Evolutionary conservation across 2,329 filamentous ascomycete genomes (phyloP).

Genomic region (Colletotrichum sp.): DNA sequence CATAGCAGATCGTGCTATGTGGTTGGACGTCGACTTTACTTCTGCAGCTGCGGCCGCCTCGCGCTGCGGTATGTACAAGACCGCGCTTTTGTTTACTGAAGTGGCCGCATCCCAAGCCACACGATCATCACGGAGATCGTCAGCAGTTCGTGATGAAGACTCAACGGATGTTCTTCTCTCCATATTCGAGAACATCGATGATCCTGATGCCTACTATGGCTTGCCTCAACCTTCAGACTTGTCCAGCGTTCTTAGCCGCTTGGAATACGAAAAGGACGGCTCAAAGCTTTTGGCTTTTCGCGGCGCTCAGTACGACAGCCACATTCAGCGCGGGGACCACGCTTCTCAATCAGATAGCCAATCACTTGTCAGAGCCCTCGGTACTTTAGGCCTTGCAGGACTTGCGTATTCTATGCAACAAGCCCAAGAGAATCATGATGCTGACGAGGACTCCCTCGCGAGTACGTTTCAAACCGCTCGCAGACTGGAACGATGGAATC

Average conservation of each 20-base stretch:
- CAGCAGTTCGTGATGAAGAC: conserved; percentile 55
- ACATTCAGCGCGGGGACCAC: conserved; percentile 68
- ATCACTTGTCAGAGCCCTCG: conserved; percentile 78
- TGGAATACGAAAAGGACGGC: conserved; percentile 90
- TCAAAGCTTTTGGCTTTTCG: conserved; percentile 88
- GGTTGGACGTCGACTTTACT: conserved; percentile 84
- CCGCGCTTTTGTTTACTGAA: conserved; percentile 84
- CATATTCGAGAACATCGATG: conserved; percentile 92
- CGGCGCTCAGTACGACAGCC: conserved; percentile 88
- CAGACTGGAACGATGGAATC: conserved; percentile 89
- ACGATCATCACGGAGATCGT: conserved; percentile 71
- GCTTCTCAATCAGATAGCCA: conserved; percentile 65
- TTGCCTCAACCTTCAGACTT: conserved; percentile 80
- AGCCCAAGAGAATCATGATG: conserved; percentile 65
- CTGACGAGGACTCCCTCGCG: conserved; percentile 65
- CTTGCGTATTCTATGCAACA: conserved; percentile 82
- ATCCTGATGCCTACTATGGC: conserved; percentile 96
- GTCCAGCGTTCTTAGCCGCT: conserved; percentile 76
- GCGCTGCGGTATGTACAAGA: conserved; percentile 84
- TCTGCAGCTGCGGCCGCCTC: conserved; percentile 75
- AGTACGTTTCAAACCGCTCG: conserved; percentile 81
- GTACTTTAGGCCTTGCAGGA: conserved; percentile 82
- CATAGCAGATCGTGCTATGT: conserved; percentile 77
- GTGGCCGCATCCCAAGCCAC: conserved; percentile 64
- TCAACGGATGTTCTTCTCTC: conserved; percentile 74